phyloP scores from a whole-genome alignment of 2,329 filamentous ascomycete genomes.

The Colletotrichum camelliae region DNA sequence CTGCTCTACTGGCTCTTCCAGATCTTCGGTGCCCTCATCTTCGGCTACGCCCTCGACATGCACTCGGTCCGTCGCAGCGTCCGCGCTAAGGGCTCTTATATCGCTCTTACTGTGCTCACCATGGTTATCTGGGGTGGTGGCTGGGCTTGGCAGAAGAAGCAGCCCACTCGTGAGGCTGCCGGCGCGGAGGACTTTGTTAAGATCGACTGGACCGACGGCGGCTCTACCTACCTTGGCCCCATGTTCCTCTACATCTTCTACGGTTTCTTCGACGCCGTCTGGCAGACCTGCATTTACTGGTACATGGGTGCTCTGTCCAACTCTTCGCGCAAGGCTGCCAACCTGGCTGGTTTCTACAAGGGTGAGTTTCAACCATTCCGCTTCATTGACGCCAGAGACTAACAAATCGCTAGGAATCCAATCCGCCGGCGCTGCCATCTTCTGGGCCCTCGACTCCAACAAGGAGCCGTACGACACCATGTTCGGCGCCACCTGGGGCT shows the following conservation, averaged over 20 bases:
- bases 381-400: slow-evolving; percentile 5
- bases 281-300: slow-evolving; percentile 94
- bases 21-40: slow-evolving; percentile 76
- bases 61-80: slow-evolving; percentile 63
- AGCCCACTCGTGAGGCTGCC: slow-evolving; percentile 53
- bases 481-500: slow-evolving; percentile 75
- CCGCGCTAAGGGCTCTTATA: slow-evolving; percentile 70
- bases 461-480: slow-evolving; percentile 71
- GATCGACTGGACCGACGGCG: slow-evolving; percentile 69
- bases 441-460: slow-evolving; percentile 71
- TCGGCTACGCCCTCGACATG: slow-evolving; percentile 75
- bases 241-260: slow-evolving; percentile 94
- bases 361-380: slow-evolving; percentile 23
- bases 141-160: slow-evolving; percentile 74
- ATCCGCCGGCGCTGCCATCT: slow-evolving; percentile 82
- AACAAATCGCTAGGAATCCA: slow-evolving; percentile 61
- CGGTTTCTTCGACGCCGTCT: slow-evolving; percentile 86
- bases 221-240: slow-evolving; percentile 68
- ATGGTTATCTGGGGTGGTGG: slow-evolving; percentile 85
- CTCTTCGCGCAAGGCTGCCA: slow-evolving; percentile 89
- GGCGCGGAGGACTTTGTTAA: slow-evolving; percentile 27
- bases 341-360: slow-evolving; percentile 91
- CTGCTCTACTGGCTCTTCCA: slow-evolving; percentile 82
- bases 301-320: slow-evolving; percentile 94
- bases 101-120: slow-evolving; percentile 69